Evolutionary conservation across 2,329 filamentous ascomycete species (phyloP).

Genomic region (Colletotrichum higginsianum): DNA sequence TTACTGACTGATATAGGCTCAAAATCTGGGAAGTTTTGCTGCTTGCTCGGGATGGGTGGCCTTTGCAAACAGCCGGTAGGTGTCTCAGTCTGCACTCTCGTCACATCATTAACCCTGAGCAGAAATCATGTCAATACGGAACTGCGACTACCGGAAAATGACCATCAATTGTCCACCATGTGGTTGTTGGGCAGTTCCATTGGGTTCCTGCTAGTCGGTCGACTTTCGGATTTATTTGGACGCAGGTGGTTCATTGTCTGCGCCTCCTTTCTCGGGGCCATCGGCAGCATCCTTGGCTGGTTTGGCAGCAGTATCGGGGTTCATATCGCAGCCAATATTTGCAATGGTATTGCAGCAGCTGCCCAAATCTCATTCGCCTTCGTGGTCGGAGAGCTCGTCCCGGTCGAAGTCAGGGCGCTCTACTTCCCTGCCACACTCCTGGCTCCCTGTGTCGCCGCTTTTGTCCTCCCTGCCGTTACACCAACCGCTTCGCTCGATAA

Average conservation of each 20-base stretch:
- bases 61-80: slow-evolving; percentile 53
- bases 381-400: slow-evolving; percentile 60
- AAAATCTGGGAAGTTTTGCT: not conserved
- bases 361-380: slow-evolving; percentile 59
- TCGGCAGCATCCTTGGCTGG: slow-evolving; percentile 56
- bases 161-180: slow-evolving; percentile 53
- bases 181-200: slow-evolving; percentile 58
- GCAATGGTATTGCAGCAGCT: slow-evolving; percentile 57
- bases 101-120: slow-evolving; percentile 16
- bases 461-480: not conserved
- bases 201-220: slow-evolving; percentile 48
- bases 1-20: slow-evolving; percentile 4
- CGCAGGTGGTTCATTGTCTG: slow-evolving; percentile 25
- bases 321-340: slow-evolving; percentile 56
- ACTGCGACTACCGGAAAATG: slow-evolving; percentile 50
- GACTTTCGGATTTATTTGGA: slow-evolving; percentile 35
- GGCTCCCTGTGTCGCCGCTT: slow-evolving; percentile 60
- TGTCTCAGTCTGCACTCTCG: not conserved
- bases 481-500: slow-evolving; percentile 54
- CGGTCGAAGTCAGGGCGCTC: slow-evolving; percentile 57
- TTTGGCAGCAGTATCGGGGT: slow-evolving; percentile 52
- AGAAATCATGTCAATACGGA: slow-evolving; percentile 52
- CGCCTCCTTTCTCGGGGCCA: slow-evolving; percentile 51
- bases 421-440: slow-evolving; percentile 57
- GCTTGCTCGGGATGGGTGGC: slow-evolving; percentile 55